A percentile compares a stretch with the other conserved stretches of the same genome.
Conservation (phyloP, 2,329 filamentous ascomycete genomes). For the Fusarium coicis region DNA sequence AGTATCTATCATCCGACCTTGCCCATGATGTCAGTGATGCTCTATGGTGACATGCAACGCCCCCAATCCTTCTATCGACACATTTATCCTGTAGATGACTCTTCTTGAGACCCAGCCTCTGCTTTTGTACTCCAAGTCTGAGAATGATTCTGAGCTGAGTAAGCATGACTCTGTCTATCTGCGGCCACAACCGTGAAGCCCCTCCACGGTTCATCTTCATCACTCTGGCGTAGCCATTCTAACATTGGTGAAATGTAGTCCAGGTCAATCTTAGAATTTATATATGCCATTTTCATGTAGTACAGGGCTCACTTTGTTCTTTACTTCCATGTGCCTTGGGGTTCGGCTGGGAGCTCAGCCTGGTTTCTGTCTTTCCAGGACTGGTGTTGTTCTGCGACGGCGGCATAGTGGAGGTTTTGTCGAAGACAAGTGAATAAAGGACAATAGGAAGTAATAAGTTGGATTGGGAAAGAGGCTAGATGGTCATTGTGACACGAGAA, state of each 20-base stretch:
- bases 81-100: accelerated
- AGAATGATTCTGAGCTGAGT: accelerated
- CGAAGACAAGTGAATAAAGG: accelerated
- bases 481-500: too few species aligned
- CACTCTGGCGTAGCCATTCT: background rate
- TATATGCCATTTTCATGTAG: accelerated
- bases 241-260: background rate
- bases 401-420: background rate
- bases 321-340: accelerated
- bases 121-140: background rate
- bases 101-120: background rate
- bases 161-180: accelerated
- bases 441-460: accelerated
- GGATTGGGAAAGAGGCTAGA: too few species aligned
- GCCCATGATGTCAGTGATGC: accelerated
- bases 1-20: too few species aligned
- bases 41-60: accelerated
- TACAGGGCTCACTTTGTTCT: background rate
- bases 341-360: accelerated
- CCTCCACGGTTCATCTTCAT: background rate
- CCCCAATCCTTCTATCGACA: accelerated
- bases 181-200: background rate
- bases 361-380: accelerated
- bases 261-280: accelerated
- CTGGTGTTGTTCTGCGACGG: background rate